Percentiles rank a stretch among this genome's conserved stretches.
phyloP scores from a whole-genome alignment of 2,329 filamentous ascomycete species.

The Exophiala bonariae region DNA sequence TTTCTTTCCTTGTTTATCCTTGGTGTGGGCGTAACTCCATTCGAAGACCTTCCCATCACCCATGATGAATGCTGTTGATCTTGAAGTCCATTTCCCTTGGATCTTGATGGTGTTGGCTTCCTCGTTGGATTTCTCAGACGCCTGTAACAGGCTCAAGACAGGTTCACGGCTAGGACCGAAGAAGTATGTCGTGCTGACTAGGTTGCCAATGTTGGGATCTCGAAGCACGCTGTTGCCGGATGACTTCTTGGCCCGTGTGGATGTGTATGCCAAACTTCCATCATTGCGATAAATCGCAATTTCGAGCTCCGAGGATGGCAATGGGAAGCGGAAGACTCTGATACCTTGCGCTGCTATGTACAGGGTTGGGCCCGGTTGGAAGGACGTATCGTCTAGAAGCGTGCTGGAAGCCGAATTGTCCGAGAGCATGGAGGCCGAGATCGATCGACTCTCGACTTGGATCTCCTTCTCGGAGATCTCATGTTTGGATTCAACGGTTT shows the following conservation, averaged over 20 bases:
- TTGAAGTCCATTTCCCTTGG: constrained; percentile 46
- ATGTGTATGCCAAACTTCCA: constrained; percentile 51
- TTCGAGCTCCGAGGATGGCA: constrained; percentile 40
- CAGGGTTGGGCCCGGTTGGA: constrained; percentile 17
- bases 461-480: constrained; percentile 1
- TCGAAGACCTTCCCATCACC: constrained; percentile 51
- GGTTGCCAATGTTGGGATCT: constrained; percentile 35
- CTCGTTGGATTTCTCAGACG: constrained; percentile 30
- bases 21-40: constrained; percentile 56
- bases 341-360: constrained; percentile 33
- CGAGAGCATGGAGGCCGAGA: constrained; percentile 2
- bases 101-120: constrained; percentile 32
- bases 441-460: constrained; percentile 5
- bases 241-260: constrained; percentile 47
- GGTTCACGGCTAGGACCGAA: constrained; percentile 58
- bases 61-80: constrained; percentile 48
- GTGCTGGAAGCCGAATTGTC: constrained; percentile 2
- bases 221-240: constrained; percentile 54
- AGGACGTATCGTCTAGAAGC: constrained; percentile 1
- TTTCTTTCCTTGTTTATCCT: constrained; percentile 37
- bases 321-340: constrained; percentile 31
- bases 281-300: constrained; percentile 36
- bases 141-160: constrained; percentile 39
- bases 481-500: constrained; percentile 1
- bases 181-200: constrained; percentile 58